These are phyloP conservation scores for Plasmodium yoelii DNA, from an alignment of 169 alveolate species.

Conservation along the genomic window DNA sequence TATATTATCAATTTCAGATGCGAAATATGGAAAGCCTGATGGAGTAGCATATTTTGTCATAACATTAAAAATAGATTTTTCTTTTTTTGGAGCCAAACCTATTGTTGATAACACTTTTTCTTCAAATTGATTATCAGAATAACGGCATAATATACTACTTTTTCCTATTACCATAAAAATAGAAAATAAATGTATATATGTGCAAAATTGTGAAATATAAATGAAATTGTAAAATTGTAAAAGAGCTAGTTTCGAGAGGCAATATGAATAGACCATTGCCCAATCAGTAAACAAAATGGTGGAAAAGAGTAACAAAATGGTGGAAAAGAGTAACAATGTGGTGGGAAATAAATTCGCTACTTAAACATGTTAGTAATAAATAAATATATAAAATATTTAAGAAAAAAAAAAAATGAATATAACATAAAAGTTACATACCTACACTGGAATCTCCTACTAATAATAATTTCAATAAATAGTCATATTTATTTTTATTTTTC, in stretches of 20 bases:
- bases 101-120: constrained; percentile 87
- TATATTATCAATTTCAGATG: background rate
- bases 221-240: no score
- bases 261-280: background rate
- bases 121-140: constrained; percentile 86
- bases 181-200: background rate
- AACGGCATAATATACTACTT: constrained; percentile 86
- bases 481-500: constrained; percentile 79
- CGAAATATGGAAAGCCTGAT: background rate
- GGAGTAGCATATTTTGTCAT: background rate
- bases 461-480: constrained; percentile 96
- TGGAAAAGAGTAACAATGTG: no score
- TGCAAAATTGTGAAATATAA: background rate
- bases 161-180: constrained; percentile 15
- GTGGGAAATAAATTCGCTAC: constrained; percentile 86
- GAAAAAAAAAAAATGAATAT: constrained; percentile 89
- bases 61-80: background rate
- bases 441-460: constrained; percentile 98
- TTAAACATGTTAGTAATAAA: background rate
- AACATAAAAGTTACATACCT: constrained; percentile 92
- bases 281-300: background rate
- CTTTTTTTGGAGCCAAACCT: constrained; percentile 73
- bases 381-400: constrained; percentile 78
- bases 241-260: no score
- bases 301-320: no score